A percentile compares a stretch with the other conserved stretches of the same genome.
phyloP scores from a whole-genome alignment of 1,284 basidiomycete genomes.

The Cutaneotrichosporon curvatum region DNA sequence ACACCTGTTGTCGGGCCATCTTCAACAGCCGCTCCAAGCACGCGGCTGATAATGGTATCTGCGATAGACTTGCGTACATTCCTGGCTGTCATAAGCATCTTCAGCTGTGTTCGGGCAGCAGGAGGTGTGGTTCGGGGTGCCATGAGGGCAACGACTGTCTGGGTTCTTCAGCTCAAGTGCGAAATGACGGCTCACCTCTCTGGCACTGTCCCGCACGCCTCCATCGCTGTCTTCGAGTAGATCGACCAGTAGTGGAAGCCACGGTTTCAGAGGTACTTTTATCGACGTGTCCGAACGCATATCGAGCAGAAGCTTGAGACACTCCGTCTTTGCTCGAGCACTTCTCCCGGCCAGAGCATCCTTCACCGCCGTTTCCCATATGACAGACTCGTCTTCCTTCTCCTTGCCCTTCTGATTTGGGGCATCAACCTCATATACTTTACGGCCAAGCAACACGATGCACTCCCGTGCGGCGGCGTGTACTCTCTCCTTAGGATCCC shows the following conservation, averaged over 20 bases:
- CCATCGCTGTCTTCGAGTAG: constrained; percentile 84
- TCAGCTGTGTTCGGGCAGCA: constrained; percentile 81
- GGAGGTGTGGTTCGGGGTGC: constrained; percentile 71
- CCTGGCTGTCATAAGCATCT: constrained; percentile 80
- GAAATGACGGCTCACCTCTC: constrained; percentile 39
- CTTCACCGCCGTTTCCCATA: constrained; percentile 68
- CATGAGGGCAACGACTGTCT: constrained; percentile 76
- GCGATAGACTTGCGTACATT: constrained; percentile 74
- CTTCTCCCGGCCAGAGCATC: constrained; percentile 69
- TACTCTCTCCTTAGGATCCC: constrained; percentile 42
- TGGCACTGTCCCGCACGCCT: constrained; percentile 77
- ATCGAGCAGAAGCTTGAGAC: constrained; percentile 31
- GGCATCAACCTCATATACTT: constrained; percentile 25
- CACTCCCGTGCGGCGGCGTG: constrained; percentile 26
- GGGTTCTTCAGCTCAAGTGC: constrained; percentile 14
- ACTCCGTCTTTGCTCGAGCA: constrained; percentile 56
- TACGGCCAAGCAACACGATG: constrained; percentile 27
- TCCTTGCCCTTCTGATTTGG: constrained; percentile 55
- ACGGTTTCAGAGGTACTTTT: constrained; percentile 74
- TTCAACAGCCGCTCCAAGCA: constrained; percentile 32
- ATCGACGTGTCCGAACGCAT: constrained; percentile 70
- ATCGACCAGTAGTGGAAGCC: constrained; percentile 71
- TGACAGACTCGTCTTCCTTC: constrained; percentile 62
- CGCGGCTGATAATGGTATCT: constrained; percentile 47
- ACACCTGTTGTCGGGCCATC: constrained; percentile 2